Percentiles rank a stretch among this genome's conserved stretches.
phyloP scores from a whole-genome alignment of 805 yeast genomes.

The Jamesozyma spencerorum region DNA sequence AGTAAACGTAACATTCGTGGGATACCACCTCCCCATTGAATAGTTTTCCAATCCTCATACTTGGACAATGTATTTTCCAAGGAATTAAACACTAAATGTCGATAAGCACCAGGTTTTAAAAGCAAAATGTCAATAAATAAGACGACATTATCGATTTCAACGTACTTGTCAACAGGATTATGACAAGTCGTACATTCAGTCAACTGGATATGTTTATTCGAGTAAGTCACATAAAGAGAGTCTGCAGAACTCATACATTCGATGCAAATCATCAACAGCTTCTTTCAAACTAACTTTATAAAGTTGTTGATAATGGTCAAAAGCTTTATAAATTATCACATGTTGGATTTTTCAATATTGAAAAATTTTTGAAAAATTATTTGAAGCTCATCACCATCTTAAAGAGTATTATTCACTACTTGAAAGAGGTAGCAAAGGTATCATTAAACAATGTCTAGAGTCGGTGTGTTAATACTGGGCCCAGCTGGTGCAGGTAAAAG shows the following conservation, averaged over 20 bases:
- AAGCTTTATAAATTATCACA: too few species aligned
- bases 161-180: conserved; percentile 76
- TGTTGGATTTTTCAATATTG: neutral
- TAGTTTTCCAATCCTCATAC: conserved; percentile 9
- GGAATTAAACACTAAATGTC: conserved; percentile 77
- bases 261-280: conserved; percentile 64
- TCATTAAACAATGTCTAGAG: conserved; percentile 65
- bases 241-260: conserved; percentile 68
- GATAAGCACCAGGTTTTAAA: conserved; percentile 76
- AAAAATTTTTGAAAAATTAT: neutral
- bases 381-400: neutral
- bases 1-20: conserved; percentile 3
- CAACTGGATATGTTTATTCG: conserved; percentile 68
- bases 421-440: too few species aligned
- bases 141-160: conserved; percentile 80
- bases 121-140: conserved; percentile 75
- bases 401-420: too few species aligned
- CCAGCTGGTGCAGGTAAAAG: conserved; percentile 98
- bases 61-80: conserved; percentile 25
- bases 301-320: neutral
- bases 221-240: conserved; percentile 60
- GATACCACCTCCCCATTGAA: neutral
- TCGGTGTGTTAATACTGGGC: conserved; percentile 87
- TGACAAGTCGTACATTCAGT: conserved; percentile 69
- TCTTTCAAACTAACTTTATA: neutral